Conservation (phyloP, 345 rosid species). For the Nephelium lappaceum region DNA sequence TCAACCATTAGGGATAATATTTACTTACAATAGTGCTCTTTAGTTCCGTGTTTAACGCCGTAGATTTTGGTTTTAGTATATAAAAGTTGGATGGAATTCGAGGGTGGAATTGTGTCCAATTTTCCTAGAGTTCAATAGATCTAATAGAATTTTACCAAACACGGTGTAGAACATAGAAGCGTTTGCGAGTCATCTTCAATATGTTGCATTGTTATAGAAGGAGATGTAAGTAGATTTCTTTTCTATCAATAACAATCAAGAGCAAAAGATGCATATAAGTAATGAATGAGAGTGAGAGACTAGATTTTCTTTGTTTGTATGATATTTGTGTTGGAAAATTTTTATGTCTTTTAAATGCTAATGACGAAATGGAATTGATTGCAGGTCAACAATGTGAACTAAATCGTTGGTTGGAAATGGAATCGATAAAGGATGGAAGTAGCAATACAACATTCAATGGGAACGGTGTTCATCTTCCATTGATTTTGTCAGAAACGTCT, state of each 20-base stretch:
- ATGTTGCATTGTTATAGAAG: background rate
- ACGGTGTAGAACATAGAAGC: background rate
- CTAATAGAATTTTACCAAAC: background rate
- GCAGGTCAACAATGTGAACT: conserved; percentile 13
- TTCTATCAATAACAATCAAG: background rate
- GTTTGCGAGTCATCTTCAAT: background rate
- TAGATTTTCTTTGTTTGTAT: background rate
- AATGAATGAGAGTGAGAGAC: background rate
- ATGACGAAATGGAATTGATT: conserved; percentile 17
- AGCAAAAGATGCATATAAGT: background rate
- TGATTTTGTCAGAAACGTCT: conserved; percentile 48
- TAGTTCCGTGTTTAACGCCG: background rate
- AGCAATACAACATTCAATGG: conserved; percentile 18
- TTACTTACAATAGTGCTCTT: background rate
- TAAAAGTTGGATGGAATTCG: background rate
- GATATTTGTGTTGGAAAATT: background rate
- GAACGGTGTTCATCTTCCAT: conserved; percentile 33
- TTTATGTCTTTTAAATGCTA: background rate
- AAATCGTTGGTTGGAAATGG: conserved; percentile 30
- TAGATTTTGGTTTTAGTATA: background rate
- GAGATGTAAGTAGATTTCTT: background rate
- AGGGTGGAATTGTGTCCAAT: background rate
- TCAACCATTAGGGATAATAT: no score
- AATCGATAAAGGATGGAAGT: conserved; percentile 34
- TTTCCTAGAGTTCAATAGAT: background rate